Base-by-base conservation (phyloP, 768 basidiomycete species). In the Exsudoporus frostii region DNA sequence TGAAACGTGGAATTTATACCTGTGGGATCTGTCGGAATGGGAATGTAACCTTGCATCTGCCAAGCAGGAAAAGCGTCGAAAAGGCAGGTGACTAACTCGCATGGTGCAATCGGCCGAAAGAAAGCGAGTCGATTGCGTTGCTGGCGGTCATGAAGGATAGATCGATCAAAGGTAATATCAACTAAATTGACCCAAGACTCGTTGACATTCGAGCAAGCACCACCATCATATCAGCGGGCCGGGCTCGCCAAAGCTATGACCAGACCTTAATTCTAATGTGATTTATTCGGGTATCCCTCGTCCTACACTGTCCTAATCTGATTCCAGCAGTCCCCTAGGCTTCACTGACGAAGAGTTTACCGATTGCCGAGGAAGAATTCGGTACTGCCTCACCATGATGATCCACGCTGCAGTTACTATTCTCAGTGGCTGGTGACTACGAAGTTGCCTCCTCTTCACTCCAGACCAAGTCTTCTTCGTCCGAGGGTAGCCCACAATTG, bases 401-500 rank as follows among this genome's bases (percentile, higher is more conserved):
- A 36, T 29, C 13, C 14, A 44, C 19, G 17, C n/a, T n/a, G n/a
- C n/a, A n/a, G n/a, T n/a, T n/a, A 0, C 25, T 4, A 9, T 17
- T n/a, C n/a, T n/a, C n/a, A n/a, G n/a, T n/a, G n/a, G 13, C 17
- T 30, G 2, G 17, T 14, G 30, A 43, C 43, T 62, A 62, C 13
- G 55, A 44, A 4, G 27, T 13, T 6, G 71, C 73, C 24, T 82
- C 82, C 7, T 79, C 77, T 45, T 80, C 82, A 27, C 76, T 80
- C 77, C 75, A 79, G 19, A 78, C 58, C 15, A 81, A 59, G 60
- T 84, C 80, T 41, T 79, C 80, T 55, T 79, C 81, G 46, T 77
- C 75, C 7, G 65, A 68, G 0, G 79, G 77, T 8, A 81, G 65
- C 5, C 79, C 78, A 27, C 79, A 74, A 52, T 79, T 80, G 6